Conservation (phyloP, 352 stramenopile species). For the Phytophthora aleatoria region DNA sequence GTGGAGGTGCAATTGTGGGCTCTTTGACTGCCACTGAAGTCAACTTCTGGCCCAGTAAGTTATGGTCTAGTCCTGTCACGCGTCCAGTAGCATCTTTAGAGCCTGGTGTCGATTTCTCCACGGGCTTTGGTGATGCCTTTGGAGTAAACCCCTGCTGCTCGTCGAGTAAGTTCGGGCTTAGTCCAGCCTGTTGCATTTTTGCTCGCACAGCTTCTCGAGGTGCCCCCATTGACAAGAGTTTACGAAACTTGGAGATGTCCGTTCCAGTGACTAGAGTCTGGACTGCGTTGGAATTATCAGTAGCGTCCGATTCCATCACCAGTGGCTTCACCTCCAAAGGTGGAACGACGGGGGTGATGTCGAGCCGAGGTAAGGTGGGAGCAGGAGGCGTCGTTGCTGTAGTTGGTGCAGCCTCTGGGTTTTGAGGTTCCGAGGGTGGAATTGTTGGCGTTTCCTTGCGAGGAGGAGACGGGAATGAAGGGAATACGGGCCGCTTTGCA, state of each 20-base stretch:
- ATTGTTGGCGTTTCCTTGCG: slow-evolving; percentile 10
- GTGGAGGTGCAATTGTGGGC: slow-evolving; percentile 39
- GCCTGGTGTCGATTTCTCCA: background rate
- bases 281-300: slow-evolving; percentile 1
- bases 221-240: slow-evolving; percentile 89
- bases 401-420: background rate
- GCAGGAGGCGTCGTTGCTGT: slow-evolving; percentile 4
- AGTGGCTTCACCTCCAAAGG: slow-evolving; percentile 14
- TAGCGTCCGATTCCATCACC: slow-evolving; percentile 18
- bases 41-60: slow-evolving; percentile 45
- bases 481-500: slow-evolving; percentile 63
- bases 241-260: slow-evolving; percentile 90
- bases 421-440: background rate
- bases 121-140: slow-evolving; percentile 23
- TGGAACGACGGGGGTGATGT: slow-evolving; percentile 11
- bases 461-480: slow-evolving; percentile 39
- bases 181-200: slow-evolving; percentile 80
- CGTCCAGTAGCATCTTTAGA: slow-evolving; percentile 1
- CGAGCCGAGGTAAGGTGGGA: slow-evolving; percentile 33
- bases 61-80: too few relatives aligned
- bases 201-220: slow-evolving; percentile 75
- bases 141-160: slow-evolving; percentile 52
- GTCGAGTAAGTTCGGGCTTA: slow-evolving; percentile 62
- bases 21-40: slow-evolving; percentile 15
- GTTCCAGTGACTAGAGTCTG: slow-evolving; percentile 20